Conservation (phyloP, 257 asterid species). For the Ehretia macrophylla region DNA sequence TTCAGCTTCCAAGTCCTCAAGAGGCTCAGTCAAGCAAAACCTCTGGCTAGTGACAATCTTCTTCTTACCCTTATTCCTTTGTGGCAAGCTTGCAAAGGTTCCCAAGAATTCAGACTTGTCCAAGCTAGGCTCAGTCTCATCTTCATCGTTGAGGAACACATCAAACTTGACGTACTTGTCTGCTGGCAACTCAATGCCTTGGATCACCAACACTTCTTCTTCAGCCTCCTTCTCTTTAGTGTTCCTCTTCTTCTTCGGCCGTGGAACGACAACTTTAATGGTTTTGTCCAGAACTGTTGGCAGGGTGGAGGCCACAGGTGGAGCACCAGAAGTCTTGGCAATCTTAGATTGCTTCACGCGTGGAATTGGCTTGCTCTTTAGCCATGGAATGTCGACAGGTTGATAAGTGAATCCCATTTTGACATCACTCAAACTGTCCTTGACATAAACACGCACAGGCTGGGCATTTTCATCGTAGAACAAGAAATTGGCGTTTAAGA, state of each 20-base stretch:
- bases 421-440: background rate
- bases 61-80: background rate
- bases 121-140: conserved; percentile 1
- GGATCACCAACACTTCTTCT: conserved; percentile 39
- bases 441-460: conserved; percentile 38
- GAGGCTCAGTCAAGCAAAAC: conserved; percentile 7
- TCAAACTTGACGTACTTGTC: conserved; percentile 13
- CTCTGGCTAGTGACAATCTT: background rate
- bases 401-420: conserved; percentile 1
- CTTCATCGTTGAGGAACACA: conserved; percentile 16
- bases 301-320: conserved; percentile 11
- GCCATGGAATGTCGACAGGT: conserved; percentile 1
- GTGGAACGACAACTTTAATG: conserved; percentile 22
- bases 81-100: conserved; percentile 3
- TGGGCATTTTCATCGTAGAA: conserved; percentile 51
- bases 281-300: conserved; percentile 25
- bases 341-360: conserved; percentile 7
- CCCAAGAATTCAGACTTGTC: conserved; percentile 18
- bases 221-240: conserved; percentile 14
- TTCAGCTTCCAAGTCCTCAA: conserved; percentile 18
- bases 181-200: conserved; percentile 11
- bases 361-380: conserved; percentile 23
- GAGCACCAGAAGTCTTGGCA: background rate
- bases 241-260: conserved; percentile 24
- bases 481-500: conserved; percentile 40